Evolutionary conservation across 139 green algal species (phyloP).

Genomic region (Chlorella sp.): DNA sequence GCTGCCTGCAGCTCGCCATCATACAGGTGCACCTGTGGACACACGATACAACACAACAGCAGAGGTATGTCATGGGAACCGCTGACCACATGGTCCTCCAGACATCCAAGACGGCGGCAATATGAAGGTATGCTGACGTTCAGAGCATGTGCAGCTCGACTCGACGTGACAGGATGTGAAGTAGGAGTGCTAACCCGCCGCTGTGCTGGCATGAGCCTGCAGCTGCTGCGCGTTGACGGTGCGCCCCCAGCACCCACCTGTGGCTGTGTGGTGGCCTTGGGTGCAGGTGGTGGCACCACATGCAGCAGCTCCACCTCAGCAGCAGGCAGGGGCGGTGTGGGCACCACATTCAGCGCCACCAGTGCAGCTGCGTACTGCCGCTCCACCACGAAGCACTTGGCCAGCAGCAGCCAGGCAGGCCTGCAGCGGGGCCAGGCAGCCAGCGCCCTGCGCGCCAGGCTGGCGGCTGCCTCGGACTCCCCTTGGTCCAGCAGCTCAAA

Average conservation of each 20-base stretch:
- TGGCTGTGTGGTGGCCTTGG: constrained; percentile 20
- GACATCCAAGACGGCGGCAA: no score
- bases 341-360: constrained; percentile 41
- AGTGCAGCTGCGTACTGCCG: constrained; percentile 21
- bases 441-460: constrained; percentile 18
- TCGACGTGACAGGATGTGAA: no score
- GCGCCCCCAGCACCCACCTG: no score
- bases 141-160: no score
- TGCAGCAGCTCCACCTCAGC: constrained; percentile 17
- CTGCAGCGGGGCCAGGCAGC: constrained; percentile 5
- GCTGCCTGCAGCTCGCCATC: constrained; percentile 19
- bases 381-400: constrained; percentile 23
- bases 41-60: no score
- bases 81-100: no score
- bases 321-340: constrained; percentile 19
- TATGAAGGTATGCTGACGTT: no score
- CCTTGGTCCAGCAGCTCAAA: no score
- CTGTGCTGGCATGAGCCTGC: no score
- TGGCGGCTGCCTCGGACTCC: constrained; percentile 9
- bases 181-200: no score
- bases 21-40: constrained; percentile 4
- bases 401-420: constrained; percentile 41
- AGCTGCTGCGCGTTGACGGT: no score
- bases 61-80: no score
- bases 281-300: constrained; percentile 19